Percentiles rank a stretch among this genome's conserved stretches.
Conservation (phyloP, 345 rosid species). For the Acer yangbiense region DNA sequence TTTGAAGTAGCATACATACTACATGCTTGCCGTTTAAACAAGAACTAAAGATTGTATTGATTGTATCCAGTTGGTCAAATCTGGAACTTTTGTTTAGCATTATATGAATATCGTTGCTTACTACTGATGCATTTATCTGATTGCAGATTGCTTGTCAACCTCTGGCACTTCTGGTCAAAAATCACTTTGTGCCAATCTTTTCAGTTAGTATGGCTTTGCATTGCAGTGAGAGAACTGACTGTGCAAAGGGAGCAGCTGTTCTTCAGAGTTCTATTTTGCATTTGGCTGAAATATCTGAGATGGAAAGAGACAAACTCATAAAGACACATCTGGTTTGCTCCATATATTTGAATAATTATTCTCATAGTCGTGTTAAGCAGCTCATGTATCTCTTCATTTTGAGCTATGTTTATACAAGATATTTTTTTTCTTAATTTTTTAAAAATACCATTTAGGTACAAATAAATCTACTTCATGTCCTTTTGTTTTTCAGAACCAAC, state of each 20-base stretch:
- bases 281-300: constrained; percentile 70
- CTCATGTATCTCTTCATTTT: not conserved
- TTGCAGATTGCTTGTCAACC: constrained; percentile 74
- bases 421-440: not conserved
- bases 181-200: constrained; percentile 86
- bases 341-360: constrained; percentile 14
- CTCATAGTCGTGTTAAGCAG: not conserved
- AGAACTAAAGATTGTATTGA: not conserved
- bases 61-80: not conserved
- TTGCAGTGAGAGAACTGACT: constrained; percentile 65
- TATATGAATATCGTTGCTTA: constrained; percentile 1
- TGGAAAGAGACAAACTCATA: constrained; percentile 82
- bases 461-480: not conserved
- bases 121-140: constrained; percentile 25
- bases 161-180: constrained; percentile 54
- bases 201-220: constrained; percentile 74
- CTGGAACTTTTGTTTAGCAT: not conserved
- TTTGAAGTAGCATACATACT: not conserved
- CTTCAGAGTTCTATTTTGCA: constrained; percentile 69
- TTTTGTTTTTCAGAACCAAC: constrained; percentile 4
- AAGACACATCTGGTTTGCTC: constrained; percentile 77
- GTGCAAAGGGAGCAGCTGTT: constrained; percentile 60
- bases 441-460: not conserved
- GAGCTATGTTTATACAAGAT: constrained; percentile 2
- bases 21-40: not conserved